Evolutionary conservation across 352 stramenopile species (phyloP), one percentile per base, ranked within the genome.

Genomic region (Phytophthora sojae): DNA sequence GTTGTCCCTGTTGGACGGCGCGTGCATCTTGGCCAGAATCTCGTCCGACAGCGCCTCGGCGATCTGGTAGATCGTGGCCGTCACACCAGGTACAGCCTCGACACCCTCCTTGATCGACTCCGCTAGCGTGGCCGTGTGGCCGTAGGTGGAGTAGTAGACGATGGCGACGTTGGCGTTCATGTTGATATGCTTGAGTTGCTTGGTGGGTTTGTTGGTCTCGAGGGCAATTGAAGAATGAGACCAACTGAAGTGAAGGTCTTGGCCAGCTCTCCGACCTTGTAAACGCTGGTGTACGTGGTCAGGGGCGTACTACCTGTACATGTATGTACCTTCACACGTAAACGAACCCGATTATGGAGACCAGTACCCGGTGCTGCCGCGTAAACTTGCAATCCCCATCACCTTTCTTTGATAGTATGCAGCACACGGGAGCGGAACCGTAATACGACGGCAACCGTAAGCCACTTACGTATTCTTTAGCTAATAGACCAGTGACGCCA

Each of bases 91-190:
- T 9, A 64, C 63, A 35, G 54, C 55, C n/a, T 70, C 55, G 7
- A 59, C 54, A 9, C 63, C 54, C 2, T 62, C 55, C 55, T 70
- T 70, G 4, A 64, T 42, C 9, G 63, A 29, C 17, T 62, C 55
- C 4, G 62, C 62, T 9, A 69, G 45, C 9, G 44, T 69, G 32
- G 12, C 54, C 6, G 47, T 55, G 45, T 63, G 63, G 11, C 54
- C 63, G n/a, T 64, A 70, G 19, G 53, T 53, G 23, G 63, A 70
- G 47, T 70, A 70, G 63, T 64, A 70, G 44, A 70, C 23, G 63
- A 70, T 59, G 26, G 63, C 63, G 45, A 70, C 47, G 44, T 70
- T 70, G 8, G 30, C 35, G 6, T 37, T 44, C 63, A 70, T 70
- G 53, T 25, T 54, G 17, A 7, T 19, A 19, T 8, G 25, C 44